These are phyloP conservation scores for Cydonia oblonga DNA, from an alignment of 331 rosid genomes.

Conservation along the genomic window DNA sequence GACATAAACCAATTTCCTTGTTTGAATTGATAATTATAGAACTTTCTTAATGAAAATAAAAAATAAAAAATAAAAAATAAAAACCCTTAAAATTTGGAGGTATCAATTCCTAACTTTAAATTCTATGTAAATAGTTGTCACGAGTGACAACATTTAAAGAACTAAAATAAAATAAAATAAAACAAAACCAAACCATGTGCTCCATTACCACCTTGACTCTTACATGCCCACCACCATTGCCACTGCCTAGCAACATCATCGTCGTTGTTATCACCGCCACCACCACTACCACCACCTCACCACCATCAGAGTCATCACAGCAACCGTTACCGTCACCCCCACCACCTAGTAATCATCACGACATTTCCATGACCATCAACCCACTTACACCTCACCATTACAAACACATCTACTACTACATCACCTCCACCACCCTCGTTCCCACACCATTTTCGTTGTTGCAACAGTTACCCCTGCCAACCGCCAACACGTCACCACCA, in stretches of 20 bases:
- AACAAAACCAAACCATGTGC: not conserved
- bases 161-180: too few relatives aligned
- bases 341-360: not conserved
- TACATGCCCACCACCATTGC: not conserved
- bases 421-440: not conserved
- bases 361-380: not conserved
- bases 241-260: not conserved
- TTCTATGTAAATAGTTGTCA: too few relatives aligned
- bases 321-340: not conserved
- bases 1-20: too few relatives aligned
- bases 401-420: too few relatives aligned
- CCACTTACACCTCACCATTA: not conserved
- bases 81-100: too few relatives aligned
- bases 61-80: too few relatives aligned
- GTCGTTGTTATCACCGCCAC: not conserved
- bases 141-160: too few relatives aligned
- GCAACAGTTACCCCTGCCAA: not conserved
- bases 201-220: not conserved
- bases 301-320: not conserved
- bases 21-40: too few relatives aligned
- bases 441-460: not conserved
- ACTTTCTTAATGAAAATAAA: too few relatives aligned
- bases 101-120: too few relatives aligned
- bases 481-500: not conserved
- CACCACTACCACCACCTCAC: not conserved